Conservation (phyloP, 345 rosid genomes). For the Pistacia integerrima region DNA sequence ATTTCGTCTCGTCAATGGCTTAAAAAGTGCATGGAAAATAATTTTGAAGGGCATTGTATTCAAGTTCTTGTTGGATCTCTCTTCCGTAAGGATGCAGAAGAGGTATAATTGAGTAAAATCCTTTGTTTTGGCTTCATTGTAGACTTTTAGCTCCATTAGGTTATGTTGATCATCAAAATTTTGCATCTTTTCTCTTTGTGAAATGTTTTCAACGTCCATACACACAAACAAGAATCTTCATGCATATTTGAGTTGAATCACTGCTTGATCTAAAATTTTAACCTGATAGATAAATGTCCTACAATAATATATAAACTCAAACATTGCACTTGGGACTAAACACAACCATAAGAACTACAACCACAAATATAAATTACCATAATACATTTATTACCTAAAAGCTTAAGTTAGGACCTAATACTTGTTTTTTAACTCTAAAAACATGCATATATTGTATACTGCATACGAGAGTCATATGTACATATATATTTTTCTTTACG, state of each 20-base stretch:
- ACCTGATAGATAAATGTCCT: no score
- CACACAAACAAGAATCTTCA: neutral
- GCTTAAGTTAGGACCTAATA: no score
- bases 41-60: constrained; percentile 48
- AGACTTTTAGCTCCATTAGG: no score
- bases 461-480: neutral
- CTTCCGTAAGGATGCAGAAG: constrained; percentile 87
- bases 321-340: no score
- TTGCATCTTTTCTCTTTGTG: neutral
- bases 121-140: neutral
- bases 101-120: constrained; percentile 48
- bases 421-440: no score
- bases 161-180: constrained; percentile 8
- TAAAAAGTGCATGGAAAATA: constrained; percentile 39
- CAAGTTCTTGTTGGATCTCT: constrained; percentile 85
- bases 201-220: neutral
- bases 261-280: no score
- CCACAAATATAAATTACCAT: no score
- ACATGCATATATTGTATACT: neutral
- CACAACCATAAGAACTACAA: no score
- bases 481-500: neutral
- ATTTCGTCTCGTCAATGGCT: constrained; percentile 44
- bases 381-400: no score
- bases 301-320: no score
- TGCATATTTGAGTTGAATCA: neutral